Evolutionary conservation across 225 moss, liverwort and hornwort species (phyloP).

Genomic region (Pleurozium schreberi): DNA sequence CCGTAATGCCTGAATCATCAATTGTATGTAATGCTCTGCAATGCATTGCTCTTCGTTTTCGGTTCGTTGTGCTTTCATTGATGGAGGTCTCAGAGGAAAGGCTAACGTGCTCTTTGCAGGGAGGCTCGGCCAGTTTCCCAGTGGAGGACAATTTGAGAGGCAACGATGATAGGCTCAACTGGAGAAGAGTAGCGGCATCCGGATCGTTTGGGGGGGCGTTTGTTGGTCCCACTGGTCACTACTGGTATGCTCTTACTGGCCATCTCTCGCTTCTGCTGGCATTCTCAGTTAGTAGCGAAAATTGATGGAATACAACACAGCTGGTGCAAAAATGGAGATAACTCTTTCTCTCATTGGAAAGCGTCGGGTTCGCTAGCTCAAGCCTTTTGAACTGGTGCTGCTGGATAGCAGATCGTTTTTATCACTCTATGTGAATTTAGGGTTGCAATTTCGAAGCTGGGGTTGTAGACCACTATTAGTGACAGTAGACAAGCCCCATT

Average conservation of each 20-base stretch:
- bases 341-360: background rate
- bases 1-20: background rate
- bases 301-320: background rate
- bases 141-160: background rate
- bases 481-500: background rate
- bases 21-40: background rate
- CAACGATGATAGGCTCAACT: conserved; percentile 1
- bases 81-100: background rate
- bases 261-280: background rate
- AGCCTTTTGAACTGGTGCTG: background rate
- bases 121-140: background rate
- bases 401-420: background rate
- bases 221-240: conserved; percentile 65
- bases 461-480: too few species aligned
- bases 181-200: conserved; percentile 38
- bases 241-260: conserved; percentile 14
- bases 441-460: background rate
- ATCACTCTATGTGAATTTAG: background rate
- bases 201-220: conserved; percentile 49
- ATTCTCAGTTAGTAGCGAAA: background rate
- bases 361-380: background rate
- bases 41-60: background rate
- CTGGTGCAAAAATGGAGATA: background rate
- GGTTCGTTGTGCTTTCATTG: background rate
- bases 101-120: conserved; percentile 5